Evolutionary conservation across 2,329 filamentous ascomycete species (phyloP).

Genomic region (Erysiphe neolycopersici): DNA sequence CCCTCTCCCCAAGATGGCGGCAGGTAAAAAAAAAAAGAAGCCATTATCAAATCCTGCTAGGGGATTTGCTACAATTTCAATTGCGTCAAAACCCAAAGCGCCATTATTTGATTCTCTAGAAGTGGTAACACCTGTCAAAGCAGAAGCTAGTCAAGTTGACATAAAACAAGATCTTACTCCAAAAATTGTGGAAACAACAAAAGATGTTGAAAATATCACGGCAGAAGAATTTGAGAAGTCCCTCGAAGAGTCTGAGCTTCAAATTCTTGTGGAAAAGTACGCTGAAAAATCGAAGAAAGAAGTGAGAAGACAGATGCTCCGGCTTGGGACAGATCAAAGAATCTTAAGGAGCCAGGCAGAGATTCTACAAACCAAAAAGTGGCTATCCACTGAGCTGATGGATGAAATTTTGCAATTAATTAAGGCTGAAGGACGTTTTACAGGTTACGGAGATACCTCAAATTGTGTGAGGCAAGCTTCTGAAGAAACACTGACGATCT

Average conservation of each 20-base stretch:
- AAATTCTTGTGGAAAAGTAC: constrained; percentile 65
- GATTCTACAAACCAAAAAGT: constrained; percentile 42
- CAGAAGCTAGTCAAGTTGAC: constrained; percentile 3
- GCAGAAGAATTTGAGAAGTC: constrained; percentile 79
- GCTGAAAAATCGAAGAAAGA: constrained; percentile 56
- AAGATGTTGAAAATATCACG: constrained; percentile 25
- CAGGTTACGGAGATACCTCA: constrained; percentile 12
- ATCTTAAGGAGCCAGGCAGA: constrained; percentile 58
- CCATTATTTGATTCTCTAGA: neutral
- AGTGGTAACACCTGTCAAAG: neutral
- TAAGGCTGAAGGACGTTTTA: constrained; percentile 33
- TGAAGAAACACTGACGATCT: constrained; percentile 55
- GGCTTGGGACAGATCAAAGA: constrained; percentile 64
- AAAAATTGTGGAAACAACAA: neutral
- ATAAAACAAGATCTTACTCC: constrained; percentile 1
- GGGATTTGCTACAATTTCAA: constrained; percentile 80
- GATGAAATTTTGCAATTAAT: constrained; percentile 52
- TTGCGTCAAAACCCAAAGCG: constrained; percentile 44
- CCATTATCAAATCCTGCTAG: constrained; percentile 61
- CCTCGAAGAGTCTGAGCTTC: constrained; percentile 71
- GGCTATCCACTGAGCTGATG: constrained; percentile 57
- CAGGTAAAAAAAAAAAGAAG: constrained; percentile 65
- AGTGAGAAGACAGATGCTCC: constrained; percentile 44
- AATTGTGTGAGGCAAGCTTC: constrained; percentile 24
- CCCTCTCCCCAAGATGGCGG: constrained; percentile 28